Evolutionary conservation across 805 yeast species (phyloP).

Genomic region (Komagataella populi): DNA sequence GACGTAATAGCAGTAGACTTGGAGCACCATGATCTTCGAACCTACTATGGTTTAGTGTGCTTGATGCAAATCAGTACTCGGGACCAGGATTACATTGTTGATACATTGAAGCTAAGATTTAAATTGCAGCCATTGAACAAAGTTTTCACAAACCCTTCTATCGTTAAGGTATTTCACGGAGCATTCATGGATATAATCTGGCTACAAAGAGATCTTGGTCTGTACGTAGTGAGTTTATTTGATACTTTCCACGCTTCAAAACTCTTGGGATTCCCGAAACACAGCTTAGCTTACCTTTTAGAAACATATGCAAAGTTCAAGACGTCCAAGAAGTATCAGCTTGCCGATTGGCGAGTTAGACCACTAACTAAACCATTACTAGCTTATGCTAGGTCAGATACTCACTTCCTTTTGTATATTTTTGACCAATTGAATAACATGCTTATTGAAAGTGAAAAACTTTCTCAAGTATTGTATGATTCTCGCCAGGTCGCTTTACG

Average conservation of each 20-base stretch:
- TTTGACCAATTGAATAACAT: slow-evolving; percentile 60
- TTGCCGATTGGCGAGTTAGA: slow-evolving; percentile 92
- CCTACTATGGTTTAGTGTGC: slow-evolving; percentile 84
- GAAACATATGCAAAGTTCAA: slow-evolving; percentile 71
- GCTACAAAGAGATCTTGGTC: slow-evolving; percentile 91
- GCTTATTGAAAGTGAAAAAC: slow-evolving; percentile 33
- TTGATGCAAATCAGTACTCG: slow-evolving; percentile 85
- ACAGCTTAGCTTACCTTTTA: slow-evolving; percentile 72
- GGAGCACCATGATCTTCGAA: slow-evolving; percentile 88
- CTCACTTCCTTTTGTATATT: slow-evolving; percentile 78
- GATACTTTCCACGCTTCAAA: slow-evolving; percentile 89
- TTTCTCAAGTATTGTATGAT: slow-evolving; percentile 53
- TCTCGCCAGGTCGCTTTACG: slow-evolving; percentile 71
- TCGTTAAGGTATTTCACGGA: slow-evolving; percentile 88
- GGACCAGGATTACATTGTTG: slow-evolving; percentile 76
- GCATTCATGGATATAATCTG: slow-evolving; percentile 94
- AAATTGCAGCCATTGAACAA: slow-evolving; percentile 54
- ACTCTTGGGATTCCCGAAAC: slow-evolving; percentile 65
- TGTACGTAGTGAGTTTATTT: slow-evolving; percentile 78
- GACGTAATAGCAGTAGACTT: slow-evolving; percentile 81
- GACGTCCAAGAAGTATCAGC: slow-evolving; percentile 87
- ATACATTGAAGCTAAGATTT: slow-evolving; percentile 62
- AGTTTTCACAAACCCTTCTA: slow-evolving; percentile 68
- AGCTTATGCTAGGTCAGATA: slow-evolving; percentile 87
- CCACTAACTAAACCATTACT: slow-evolving; percentile 69